These are phyloP conservation scores for Backusella tuberculispora DNA, from an alignment of 192 early-diverging fungal genomes.

Conservation along the genomic window DNA sequence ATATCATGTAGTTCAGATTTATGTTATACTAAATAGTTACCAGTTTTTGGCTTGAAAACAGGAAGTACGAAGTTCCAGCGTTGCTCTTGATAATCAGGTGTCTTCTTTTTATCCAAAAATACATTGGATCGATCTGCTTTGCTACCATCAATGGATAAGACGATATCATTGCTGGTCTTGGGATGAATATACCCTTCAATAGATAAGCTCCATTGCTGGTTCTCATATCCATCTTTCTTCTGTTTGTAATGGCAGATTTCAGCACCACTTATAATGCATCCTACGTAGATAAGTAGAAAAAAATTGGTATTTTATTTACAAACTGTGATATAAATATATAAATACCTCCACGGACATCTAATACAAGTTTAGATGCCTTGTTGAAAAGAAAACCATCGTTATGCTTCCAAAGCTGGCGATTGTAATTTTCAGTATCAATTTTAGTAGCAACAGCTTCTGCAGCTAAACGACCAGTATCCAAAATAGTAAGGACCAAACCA, in stretches of 20 bases:
- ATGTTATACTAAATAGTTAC: not conserved
- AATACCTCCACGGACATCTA: slow-evolving; percentile 40
- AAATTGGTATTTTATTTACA: not conserved
- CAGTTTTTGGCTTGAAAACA: slow-evolving; percentile 35
- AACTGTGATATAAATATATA: not conserved
- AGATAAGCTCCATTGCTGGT: slow-evolving; percentile 34
- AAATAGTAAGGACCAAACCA: slow-evolving; percentile 29
- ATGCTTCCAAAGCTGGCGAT: slow-evolving; percentile 42
- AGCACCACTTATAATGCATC: slow-evolving; percentile 16
- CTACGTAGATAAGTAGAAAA: slow-evolving; percentile 1
- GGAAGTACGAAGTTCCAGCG: slow-evolving; percentile 40
- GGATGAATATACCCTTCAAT: slow-evolving; percentile 32
- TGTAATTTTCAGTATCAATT: slow-evolving; percentile 30
- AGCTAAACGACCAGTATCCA: slow-evolving; percentile 32
- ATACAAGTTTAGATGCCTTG: slow-evolving; percentile 38
- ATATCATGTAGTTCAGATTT: not conserved
- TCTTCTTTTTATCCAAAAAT: not conserved
- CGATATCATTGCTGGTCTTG: slow-evolving; percentile 11
- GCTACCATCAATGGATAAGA: slow-evolving; percentile 24
- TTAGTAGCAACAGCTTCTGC: slow-evolving; percentile 21
- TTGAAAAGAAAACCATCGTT: slow-evolving; percentile 45
- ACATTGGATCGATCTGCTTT: not conserved
- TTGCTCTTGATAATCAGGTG: slow-evolving; percentile 17
- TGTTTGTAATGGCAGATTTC: slow-evolving; percentile 29
- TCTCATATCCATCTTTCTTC: slow-evolving; percentile 25